A percentile compares a stretch with the other conserved stretches of the same genome.
phyloP scores from a whole-genome alignment of 768 basidiomycete genomes.

The Phlegmacium glaucopus region DNA sequence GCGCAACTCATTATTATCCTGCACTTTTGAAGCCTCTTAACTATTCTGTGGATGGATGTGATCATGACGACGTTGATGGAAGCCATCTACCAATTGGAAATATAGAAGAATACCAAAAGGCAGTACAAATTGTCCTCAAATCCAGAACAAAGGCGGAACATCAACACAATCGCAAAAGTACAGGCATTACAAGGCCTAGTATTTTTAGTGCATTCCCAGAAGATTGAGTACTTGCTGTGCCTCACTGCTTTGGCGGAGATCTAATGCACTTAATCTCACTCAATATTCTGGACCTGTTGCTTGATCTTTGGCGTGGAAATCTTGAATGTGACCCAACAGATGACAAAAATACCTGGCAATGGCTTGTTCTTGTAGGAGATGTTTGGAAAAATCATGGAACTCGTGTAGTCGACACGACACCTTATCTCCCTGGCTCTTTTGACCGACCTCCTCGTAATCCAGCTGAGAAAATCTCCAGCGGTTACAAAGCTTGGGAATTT shows the following conservation, averaged over 20 bases:
- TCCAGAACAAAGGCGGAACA: background rate
- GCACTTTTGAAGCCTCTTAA: background rate
- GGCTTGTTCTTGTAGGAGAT: slow-evolving; percentile 22
- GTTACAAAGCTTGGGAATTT: slow-evolving; percentile 29
- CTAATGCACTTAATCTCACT: slow-evolving; percentile 36
- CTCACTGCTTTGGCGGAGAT: slow-evolving; percentile 28
- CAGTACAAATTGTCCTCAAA: background rate
- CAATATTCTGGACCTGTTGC: slow-evolving; percentile 35
- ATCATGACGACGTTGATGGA: background rate
- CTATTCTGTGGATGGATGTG: background rate
- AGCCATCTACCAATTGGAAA: background rate
- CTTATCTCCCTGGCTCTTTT: slow-evolving; percentile 37
- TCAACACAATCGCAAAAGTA: background rate
- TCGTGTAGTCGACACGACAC: slow-evolving; percentile 24
- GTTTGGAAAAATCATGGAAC: slow-evolving; percentile 33
- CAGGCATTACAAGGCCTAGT: background rate
- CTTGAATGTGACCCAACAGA: slow-evolving; percentile 16
- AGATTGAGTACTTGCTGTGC: slow-evolving; percentile 18
- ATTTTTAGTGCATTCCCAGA: background rate
- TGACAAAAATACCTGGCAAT: slow-evolving; percentile 20
- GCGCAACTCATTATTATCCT: background rate
- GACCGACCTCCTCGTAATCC: slow-evolving; percentile 38
- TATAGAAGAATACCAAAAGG: background rate
- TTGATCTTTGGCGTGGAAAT: slow-evolving; percentile 30
- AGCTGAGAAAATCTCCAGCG: slow-evolving; percentile 33